These are phyloP conservation scores for Diutina neorugosa DNA, from an alignment of 1,139 yeast genomes.

Conservation along the genomic window DNA sequence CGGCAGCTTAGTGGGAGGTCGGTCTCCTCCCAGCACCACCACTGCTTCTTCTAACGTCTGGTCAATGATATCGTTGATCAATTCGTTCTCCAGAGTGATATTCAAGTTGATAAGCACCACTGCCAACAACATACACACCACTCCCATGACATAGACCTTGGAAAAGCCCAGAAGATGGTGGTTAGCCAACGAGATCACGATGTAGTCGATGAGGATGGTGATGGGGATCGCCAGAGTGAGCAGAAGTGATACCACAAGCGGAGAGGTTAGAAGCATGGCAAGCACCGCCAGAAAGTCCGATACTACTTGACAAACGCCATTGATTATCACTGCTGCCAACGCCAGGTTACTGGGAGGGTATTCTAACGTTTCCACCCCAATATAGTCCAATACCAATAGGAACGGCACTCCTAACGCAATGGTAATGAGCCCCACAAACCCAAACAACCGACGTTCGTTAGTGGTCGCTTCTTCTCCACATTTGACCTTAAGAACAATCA, in stretches of 20 bases:
- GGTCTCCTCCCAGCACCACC: conserved; percentile 20
- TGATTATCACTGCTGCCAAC: conserved; percentile 21
- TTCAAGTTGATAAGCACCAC: conserved; percentile 35
- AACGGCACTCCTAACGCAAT: conserved; percentile 27
- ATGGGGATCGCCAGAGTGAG: conserved; percentile 42
- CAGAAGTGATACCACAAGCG: conserved; percentile 39
- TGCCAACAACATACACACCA: conserved; percentile 31
- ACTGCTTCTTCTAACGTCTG: conserved; percentile 38
- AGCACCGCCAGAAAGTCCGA: conserved; percentile 39
- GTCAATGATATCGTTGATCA: conserved; percentile 36
- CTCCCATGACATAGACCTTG: conserved; percentile 31
- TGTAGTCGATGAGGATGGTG: conserved; percentile 34
- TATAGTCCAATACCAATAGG: conserved; percentile 18
- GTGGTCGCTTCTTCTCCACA: conserved; percentile 30
- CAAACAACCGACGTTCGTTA: conserved; percentile 36
- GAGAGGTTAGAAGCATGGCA: conserved; percentile 43
- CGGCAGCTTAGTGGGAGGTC: conserved; percentile 6
- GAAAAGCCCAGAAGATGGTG: background rate
- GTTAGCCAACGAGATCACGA: conserved; percentile 9
- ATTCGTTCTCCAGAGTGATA: conserved; percentile 30
- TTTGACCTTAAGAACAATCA: conserved; percentile 29
- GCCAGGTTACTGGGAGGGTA: conserved; percentile 27
- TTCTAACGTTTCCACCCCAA: conserved; percentile 27
- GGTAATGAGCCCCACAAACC: conserved; percentile 32
- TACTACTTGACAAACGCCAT: conserved; percentile 34